Evolutionary conservation across 805 yeast genomes (phyloP), one percentile per base, ranked within the genome.

Genomic region (Spathaspora sp.): DNA sequence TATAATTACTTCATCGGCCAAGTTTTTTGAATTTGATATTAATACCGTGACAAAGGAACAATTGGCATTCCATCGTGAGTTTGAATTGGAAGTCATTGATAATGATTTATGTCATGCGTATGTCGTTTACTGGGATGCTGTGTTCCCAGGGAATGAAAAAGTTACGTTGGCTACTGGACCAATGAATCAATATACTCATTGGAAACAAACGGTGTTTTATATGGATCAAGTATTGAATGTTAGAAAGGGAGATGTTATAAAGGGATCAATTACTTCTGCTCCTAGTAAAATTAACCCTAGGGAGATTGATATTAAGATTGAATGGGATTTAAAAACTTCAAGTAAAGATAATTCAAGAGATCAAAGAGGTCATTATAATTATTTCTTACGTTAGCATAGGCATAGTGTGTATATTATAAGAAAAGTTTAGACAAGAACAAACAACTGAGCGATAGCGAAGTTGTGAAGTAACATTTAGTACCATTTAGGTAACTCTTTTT

Each of bases 121-220:
- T 55, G 83, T 94, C 53, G 87, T 91, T 14, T 94, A 98, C 97
- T 94, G 91, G 63, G 99, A 94, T 64, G 87, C 90, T 63, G 92
- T 81, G 57, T 94, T 94, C 81, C 94, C 94, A 43, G 79, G 76
- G 49, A 78, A 76, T 52, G 81, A 83, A 59, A 81, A 79, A 58
- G 86, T 93, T 52, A 75, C 73, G 31, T 92, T 94, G 66, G 86
- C 94, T 18, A 96, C 99, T 12, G 98, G 98, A 20, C 97, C 99
- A 35, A 91, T 87, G 72, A 85, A 91, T 46, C 82, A 84, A 60
- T 91, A 92, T 77, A 94, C 99, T 14, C 99, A 94, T 75, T 94
- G 99, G 99, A 96, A 94, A 70, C 99, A 94, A 75, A 88, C 97
- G 17, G 96, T 94, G 1, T 91, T 96, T 72, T 96, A 94, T 70